Conservation (phyloP, 257 asterid genomes). For the Gentiana straminea region DNA sequence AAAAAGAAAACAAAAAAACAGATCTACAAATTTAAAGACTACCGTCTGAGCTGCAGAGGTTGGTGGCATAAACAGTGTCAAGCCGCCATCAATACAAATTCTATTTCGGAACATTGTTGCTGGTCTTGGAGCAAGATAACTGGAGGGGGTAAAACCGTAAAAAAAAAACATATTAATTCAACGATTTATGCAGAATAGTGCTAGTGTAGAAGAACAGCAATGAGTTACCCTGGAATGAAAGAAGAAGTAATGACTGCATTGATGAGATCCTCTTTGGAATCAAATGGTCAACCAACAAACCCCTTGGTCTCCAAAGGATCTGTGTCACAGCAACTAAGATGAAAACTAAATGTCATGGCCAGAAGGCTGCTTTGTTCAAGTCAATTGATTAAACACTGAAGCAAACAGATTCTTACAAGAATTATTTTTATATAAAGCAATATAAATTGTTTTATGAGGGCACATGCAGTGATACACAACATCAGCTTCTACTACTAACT, state of each 20-base stretch:
- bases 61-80: slow-evolving; percentile 95
- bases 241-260: slow-evolving; percentile 92
- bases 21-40: neutral
- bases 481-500: too few relatives aligned
- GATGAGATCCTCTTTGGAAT: slow-evolving; percentile 88
- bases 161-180: too few relatives aligned
- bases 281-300: slow-evolving; percentile 86
- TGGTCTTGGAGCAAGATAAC: slow-evolving; percentile 97
- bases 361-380: neutral
- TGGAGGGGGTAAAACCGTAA: slow-evolving; percentile 12
- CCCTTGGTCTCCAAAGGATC: slow-evolving; percentile 94
- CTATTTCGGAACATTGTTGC: slow-evolving; percentile 81
- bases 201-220: slow-evolving; percentile 1
- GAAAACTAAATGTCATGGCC: slow-evolving; percentile 16
- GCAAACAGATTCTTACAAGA: too few relatives aligned
- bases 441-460: too few relatives aligned
- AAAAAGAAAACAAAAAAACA: too few relatives aligned
- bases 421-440: too few relatives aligned
- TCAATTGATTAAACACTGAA: too few relatives aligned
- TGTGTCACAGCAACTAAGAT: slow-evolving; percentile 84
- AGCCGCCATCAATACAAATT: slow-evolving; percentile 80
- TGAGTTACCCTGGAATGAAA: slow-evolving; percentile 75
- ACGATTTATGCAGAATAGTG: neutral
- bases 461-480: too few relatives aligned
- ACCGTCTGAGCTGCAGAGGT: slow-evolving; percentile 90